A percentile compares a stretch with the other conserved stretches of the same genome.
phyloP scores from a whole-genome alignment of 73 alveolate genomes.

The Loxodes magnus region DNA sequence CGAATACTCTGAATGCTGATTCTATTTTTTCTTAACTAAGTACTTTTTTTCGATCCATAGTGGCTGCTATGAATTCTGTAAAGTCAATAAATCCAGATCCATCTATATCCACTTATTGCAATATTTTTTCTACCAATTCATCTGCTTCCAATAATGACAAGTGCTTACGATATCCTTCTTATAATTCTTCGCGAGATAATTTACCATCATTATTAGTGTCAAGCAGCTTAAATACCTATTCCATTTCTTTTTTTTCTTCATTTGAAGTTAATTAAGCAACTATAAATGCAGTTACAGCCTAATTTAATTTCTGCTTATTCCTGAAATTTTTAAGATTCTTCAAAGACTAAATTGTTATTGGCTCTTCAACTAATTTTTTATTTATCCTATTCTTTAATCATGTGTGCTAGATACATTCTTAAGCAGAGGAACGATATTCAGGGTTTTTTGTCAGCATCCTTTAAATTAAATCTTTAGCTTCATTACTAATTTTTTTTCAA shows the following conservation, averaged over 20 bases:
- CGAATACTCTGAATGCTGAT: constrained; percentile 29
- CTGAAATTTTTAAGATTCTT: constrained; percentile 1
- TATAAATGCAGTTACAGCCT: constrained; percentile 32
- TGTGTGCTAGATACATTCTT: constrained; percentile 27
- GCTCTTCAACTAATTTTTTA: background rate
- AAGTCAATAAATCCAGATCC: constrained; percentile 34
- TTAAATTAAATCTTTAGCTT: constrained; percentile 44
- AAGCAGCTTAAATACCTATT: constrained; percentile 24
- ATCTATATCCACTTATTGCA: constrained; percentile 21
- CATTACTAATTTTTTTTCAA: constrained; percentile 24
- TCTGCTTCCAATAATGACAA: constrained; percentile 14
- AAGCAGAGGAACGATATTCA: constrained; percentile 23
- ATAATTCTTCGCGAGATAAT: constrained; percentile 34
- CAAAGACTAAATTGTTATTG: background rate
- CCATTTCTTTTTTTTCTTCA: constrained; percentile 42
- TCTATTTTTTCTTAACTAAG: constrained; percentile 21
- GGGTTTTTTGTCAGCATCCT: constrained; percentile 26
- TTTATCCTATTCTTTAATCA: too few species aligned
- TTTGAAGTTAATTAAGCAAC: constrained; percentile 37
- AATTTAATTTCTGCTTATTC: background rate
- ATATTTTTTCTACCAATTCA: constrained; percentile 30
- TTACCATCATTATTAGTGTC: constrained; percentile 49
- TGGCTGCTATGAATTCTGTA: constrained; percentile 32
- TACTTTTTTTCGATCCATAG: constrained; percentile 27
- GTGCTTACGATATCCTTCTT: constrained; percentile 26